These are phyloP conservation scores for Geotrichum restrictum DNA, from an alignment of 1,139 yeast species.

Conservation along the genomic window DNA sequence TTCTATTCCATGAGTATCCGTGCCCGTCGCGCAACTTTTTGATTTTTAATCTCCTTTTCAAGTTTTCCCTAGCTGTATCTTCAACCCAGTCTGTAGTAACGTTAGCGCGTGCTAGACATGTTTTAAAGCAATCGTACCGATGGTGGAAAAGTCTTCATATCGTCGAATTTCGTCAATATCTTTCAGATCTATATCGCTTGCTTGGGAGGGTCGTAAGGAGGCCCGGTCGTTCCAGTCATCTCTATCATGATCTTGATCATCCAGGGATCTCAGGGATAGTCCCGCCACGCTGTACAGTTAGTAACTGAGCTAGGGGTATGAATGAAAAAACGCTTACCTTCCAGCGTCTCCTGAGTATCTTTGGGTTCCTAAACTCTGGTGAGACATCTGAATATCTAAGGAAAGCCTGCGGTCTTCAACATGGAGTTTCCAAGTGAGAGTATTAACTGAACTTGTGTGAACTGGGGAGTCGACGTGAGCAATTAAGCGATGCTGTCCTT, in stretches of 20 bases:
- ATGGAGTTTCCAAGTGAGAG: too few relatives aligned
- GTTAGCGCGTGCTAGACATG: background rate
- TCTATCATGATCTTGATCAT: slow-evolving; percentile 1
- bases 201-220: background rate
- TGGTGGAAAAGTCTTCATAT: slow-evolving; percentile 38
- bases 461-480: background rate
- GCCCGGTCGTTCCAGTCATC: slow-evolving; percentile 5
- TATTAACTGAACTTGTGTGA: background rate
- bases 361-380: background rate
- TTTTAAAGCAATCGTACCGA: slow-evolving; percentile 19
- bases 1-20: slow-evolving; percentile 11
- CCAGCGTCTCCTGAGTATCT: background rate
- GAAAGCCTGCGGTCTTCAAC: too few relatives aligned
- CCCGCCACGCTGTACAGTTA: slow-evolving; percentile 10
- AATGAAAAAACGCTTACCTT: background rate
- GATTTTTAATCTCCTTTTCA: slow-evolving; percentile 35
- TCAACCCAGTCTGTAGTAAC: slow-evolving; percentile 79
- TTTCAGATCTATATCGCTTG: slow-evolving; percentile 19
- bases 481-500: too few relatives aligned
- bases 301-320: background rate
- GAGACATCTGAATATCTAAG: background rate
- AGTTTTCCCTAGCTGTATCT: slow-evolving; percentile 62
- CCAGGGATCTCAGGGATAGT: slow-evolving; percentile 15
- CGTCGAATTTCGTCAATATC: slow-evolving; percentile 33
- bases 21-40: slow-evolving; percentile 20